Base-by-base conservation (phyloP, 2,329 filamentous ascomycete species). In the Aspergillus ibericus region DNA sequence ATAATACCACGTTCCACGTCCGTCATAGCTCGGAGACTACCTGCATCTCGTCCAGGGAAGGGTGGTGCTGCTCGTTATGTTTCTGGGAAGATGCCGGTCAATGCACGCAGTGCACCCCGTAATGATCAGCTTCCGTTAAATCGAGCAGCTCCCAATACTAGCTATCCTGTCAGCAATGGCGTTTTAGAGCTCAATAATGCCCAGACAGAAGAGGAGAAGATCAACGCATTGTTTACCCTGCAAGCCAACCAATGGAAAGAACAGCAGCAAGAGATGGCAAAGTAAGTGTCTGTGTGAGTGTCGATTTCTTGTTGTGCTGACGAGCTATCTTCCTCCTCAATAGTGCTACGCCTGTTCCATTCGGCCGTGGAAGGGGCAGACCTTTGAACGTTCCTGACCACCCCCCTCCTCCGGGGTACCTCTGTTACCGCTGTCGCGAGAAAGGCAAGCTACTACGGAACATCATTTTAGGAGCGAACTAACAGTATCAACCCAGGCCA, bases 1-100 rank as follows among this genome's bases (percentile, higher is more conserved):
- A 93, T 97, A 67, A 96, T 99, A 54, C 91, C 93, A 46, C 90
- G 95, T 68, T 96, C 95, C 16, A 97, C 93, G 2, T 96, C 92
- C 0, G 92, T 99, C 58, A 88, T 97, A 66, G 95, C 93, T 40
- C 88, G 91, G 60, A 88, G 95, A 61, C 83, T 95, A 63, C 95
- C 95, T 3, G 91, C 95, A 6, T 81, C 86, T 53, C 92, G 93
- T 70, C 88, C 88, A 49, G 95, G 95, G 29, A 92, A 92, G 63
- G 96, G 95, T 53, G 87, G 91, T 65, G 96, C 95, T 56, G 92
- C 93, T 63, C 87, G 95, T 72, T 99, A 99, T 82, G 91, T 99
- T 60, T 93, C 92, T 16, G 95, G 95, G 60, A 96, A 96, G 77
- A 96, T 96, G 85, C 95, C 95, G 2, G 85, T 91, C 18, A 91